Base-by-base conservation (phyloP, 1,284 basidiomycete species). In the Phellinidium pouzarii region DNA sequence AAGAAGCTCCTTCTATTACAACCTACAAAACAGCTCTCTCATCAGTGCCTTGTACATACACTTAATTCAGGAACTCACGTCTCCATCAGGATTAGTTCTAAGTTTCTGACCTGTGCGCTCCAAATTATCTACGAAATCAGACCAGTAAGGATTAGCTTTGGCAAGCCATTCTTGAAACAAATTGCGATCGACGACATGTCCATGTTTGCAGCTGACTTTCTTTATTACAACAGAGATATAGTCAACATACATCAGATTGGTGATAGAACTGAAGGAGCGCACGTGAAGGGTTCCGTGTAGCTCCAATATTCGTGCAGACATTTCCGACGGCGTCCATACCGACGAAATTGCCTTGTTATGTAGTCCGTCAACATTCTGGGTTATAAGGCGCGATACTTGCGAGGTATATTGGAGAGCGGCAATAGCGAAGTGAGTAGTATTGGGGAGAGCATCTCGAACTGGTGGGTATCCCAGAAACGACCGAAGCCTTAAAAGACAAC, bases 291-390 rank as follows among this genome's bases (percentile, higher is more conserved):
- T 92, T 19, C 93, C 94, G 66, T 97, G 93, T 7, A 97, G 75
- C 65, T 95, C 91, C 26, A 95, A 71, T 48, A 94, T 84, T 8
- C 68, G 68, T 31, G 73, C 60, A 34, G 74, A 64, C 48, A 75
- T 65, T 37, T 58, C 64, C 4, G 62, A 47, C n/a, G 67, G 60
- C 52, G 68, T 63, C 68, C 66, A 72, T 19, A 69, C 61, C 49
- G 63, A 68, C 57, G 63, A 62, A 42, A 83, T 65, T 25, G 83
- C 87, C 69, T 91, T 91, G 47, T 82, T 82, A 63, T 94, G 92
- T 11, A 95, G 77, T 6, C 91, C 91, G 62, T 96, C 94, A 5
- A 96, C 92, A 61, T 94, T 95, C 66, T 95, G 92, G 0, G 94
- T 96, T 53, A 96, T 83, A 23, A 93, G 67, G n/a, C 72, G 71